Base-by-base conservation (phyloP, 176 grass and related monocot genomes). In the Musa itinerans region DNA sequence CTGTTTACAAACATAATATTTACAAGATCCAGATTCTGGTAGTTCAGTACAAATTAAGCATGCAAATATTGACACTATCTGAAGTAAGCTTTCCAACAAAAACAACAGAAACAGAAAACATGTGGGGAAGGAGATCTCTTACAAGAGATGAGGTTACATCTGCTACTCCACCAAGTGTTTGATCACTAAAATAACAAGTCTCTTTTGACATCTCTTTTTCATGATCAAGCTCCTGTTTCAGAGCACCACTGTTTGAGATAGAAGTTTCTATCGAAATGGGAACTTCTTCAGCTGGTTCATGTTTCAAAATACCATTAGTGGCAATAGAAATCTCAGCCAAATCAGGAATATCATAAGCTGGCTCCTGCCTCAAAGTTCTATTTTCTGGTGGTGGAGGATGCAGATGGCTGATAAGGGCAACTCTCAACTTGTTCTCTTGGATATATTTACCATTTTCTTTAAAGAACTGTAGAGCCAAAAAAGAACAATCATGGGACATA, bases 401-500 rank as follows among this genome's bases (percentile, higher is more conserved):
- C 12, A 85, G 71, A 56, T 86, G 81, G 79, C 79, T 89, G 64
- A 94, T 83, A 81, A 99, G 95, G 56, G 94, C 81, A 79, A 99
- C 95, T 76, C 78, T 86, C 81, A 99, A 73, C 89, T 99, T 99
- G 65, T 84, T 99, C 82, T 94, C 95, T 79, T 99, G 90, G 25
- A 99, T 94, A 69, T 89, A 89, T 83, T 77, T 82, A 63, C 89
- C 89, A 81, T 65, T 92, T 86, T 94, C 88, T 81, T 92, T 99
- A 56, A 88, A 94, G 79, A 99, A 99, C 95, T 99, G 84, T 11
- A 17, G 69, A 27, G 86, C 56, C 34, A 81, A 12, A 82, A 65
- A 10, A 1, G 58, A 67, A 21, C 4, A 43, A 43, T 43, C 34
- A 43, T 43, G 34, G 34, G 34, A 43, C 34, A 43, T 6, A 6